phyloP scores from a whole-genome alignment of 441 rosid species.

The Rhodomyrtus psidioides region DNA sequence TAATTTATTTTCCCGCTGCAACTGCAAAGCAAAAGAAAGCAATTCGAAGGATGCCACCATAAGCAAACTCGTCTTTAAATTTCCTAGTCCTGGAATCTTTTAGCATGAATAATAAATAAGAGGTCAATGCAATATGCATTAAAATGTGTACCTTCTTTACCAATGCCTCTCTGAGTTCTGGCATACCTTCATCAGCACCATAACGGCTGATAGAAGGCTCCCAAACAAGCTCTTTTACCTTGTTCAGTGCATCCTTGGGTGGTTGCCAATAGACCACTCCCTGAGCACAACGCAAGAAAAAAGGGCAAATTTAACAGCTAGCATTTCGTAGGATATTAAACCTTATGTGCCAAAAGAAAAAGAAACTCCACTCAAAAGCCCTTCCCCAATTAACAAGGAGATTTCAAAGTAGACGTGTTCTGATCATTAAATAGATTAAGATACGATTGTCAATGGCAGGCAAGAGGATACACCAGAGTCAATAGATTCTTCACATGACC shows the following conservation, averaged over 20 bases:
- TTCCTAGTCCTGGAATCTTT: not conserved
- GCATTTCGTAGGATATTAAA: not conserved
- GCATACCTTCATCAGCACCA: conserved; percentile 93
- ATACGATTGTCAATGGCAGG: not conserved
- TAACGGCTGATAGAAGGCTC: conserved; percentile 75
- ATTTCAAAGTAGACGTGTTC: not conserved
- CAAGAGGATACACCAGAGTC: not conserved
- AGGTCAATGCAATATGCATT: not conserved
- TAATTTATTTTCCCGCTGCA: conserved; percentile 66
- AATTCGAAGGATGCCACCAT: not conserved
- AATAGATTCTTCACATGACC: not conserved
- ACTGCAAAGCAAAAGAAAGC: conserved; percentile 29
- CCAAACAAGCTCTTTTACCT: conserved; percentile 75
- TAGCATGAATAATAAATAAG: not conserved
- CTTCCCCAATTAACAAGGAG: not conserved
- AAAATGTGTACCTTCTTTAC: conserved; percentile 41
- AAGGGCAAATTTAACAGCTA: not conserved
- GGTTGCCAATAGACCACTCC: conserved; percentile 98
- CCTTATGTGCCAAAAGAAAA: not conserved
- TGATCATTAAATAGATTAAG: not conserved
- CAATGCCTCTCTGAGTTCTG: conserved; percentile 70
- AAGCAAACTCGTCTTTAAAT: not conserved
- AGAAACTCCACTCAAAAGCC: not conserved
- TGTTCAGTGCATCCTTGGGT: conserved; percentile 68
- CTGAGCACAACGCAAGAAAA: conserved; percentile 19